Percentiles rank a stretch among this genome's conserved stretches.
phyloP scores from a whole-genome alignment of 2,329 filamentous ascomycete genomes.

The Calycina herbarum region DNA sequence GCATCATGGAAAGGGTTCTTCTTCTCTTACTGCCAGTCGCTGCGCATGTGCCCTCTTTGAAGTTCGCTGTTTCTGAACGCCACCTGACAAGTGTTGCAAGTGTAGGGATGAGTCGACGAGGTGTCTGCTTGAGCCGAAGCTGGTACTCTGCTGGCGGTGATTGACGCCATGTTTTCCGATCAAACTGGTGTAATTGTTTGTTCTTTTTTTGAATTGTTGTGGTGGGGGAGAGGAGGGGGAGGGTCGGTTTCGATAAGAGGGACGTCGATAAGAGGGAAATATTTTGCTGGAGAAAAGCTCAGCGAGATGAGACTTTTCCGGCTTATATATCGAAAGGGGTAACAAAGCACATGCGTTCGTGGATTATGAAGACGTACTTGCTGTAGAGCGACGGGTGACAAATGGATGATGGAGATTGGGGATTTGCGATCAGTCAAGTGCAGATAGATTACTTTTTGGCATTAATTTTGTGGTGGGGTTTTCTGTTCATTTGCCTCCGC shows the following conservation, averaged over 20 bases:
- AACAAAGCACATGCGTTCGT: background rate
- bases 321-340: background rate
- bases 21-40: constrained; percentile 93
- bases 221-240: background rate
- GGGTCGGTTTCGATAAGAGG: constrained; percentile 10
- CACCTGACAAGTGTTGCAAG: constrained; percentile 97
- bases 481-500: background rate
- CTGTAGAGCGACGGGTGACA: background rate
- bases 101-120: constrained; percentile 76
- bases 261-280: constrained; percentile 10
- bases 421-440: background rate
- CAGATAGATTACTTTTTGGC: background rate
- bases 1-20: constrained; percentile 33
- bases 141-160: constrained; percentile 41
- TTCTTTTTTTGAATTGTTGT: background rate
- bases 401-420: background rate
- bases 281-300: background rate
- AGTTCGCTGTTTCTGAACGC: constrained; percentile 92
- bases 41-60: constrained; percentile 95
- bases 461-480: constrained; percentile 2
- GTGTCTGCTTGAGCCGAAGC: constrained; percentile 34
- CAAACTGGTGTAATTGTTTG: background rate
- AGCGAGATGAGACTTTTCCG: background rate
- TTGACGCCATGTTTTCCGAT: constrained; percentile 49
- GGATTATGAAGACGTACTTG: too few species aligned